These are phyloP conservation scores for Cerioporus squamosus DNA, from an alignment of 1,284 basidiomycete species.

Conservation along the genomic window DNA sequence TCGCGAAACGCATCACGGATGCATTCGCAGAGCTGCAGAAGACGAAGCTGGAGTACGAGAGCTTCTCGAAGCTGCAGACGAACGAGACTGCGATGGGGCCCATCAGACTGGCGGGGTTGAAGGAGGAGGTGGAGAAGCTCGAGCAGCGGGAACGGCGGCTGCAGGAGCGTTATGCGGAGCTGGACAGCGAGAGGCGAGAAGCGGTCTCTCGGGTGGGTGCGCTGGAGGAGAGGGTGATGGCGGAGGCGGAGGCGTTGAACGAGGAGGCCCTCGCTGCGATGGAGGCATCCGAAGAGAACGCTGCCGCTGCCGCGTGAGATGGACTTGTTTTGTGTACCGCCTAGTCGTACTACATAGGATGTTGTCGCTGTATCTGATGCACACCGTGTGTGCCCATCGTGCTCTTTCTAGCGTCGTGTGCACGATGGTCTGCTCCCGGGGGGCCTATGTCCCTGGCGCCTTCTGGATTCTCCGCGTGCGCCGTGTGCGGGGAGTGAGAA, in stretches of 20 bases:
- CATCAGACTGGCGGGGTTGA: conserved; percentile 71
- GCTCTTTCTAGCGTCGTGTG: too few species aligned
- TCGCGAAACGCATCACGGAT: conserved; percentile 68
- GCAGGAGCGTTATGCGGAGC: conserved; percentile 84
- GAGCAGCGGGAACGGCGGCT: conserved; percentile 77
- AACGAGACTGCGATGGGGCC: conserved; percentile 81
- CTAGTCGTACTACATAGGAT: not conserved
- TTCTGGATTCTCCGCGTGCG: conserved; percentile 11
- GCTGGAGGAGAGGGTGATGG: conserved; percentile 79
- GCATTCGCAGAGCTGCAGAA: conserved; percentile 75
- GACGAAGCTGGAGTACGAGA: conserved; percentile 73
- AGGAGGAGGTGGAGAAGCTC: conserved; percentile 84
- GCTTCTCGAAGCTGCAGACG: conserved; percentile 72
- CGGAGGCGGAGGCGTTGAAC: conserved; percentile 82
- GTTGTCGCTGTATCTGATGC: conserved; percentile 10
- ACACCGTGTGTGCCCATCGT: too few species aligned
- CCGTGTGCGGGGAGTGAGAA: conserved; percentile 14
- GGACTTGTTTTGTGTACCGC: conserved; percentile 7
- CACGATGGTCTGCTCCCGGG: not conserved
- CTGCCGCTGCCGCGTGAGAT: not conserved
- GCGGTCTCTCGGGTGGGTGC: conserved; percentile 60
- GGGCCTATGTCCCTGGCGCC: not conserved
- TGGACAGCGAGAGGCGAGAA: conserved; percentile 76
- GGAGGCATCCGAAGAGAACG: conserved; percentile 41
- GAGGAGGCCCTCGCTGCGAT: conserved; percentile 71